Percentiles rank a stretch among this genome's conserved stretches.
These are phyloP conservation scores for Pachyrhizus erosus DNA, from an alignment of 306 rosid species.

Conservation along the genomic window DNA sequence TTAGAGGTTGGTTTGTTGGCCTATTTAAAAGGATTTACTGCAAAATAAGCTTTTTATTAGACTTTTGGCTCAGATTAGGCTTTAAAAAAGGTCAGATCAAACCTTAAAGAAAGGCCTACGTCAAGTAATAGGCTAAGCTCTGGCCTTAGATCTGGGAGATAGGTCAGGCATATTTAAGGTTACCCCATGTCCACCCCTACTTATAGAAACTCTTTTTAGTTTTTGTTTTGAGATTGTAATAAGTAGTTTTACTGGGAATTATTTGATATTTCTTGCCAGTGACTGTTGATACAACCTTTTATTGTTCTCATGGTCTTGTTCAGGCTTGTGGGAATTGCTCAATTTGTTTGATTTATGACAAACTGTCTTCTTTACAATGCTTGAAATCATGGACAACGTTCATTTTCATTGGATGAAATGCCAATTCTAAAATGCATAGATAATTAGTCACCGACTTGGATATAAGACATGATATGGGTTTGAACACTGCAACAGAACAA, in stretches of 20 bases:
- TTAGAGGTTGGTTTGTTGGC: neutral
- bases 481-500: neutral
- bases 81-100: neutral
- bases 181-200: neutral
- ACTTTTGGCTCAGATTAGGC: neutral
- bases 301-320: neutral
- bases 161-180: neutral
- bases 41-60: neutral
- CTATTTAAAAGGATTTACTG: neutral
- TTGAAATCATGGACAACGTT: neutral
- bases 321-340: too few relatives aligned
- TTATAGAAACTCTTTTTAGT: neutral
- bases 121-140: neutral
- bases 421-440: neutral
- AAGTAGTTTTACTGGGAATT: neutral
- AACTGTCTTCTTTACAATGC: conserved; percentile 4
- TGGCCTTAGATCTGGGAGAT: neutral
- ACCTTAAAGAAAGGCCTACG: neutral
- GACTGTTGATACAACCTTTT: neutral
- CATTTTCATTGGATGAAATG: neutral
- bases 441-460: neutral
- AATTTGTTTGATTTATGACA: too few relatives aligned
- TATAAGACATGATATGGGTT: neutral
- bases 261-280: conserved; percentile 23
- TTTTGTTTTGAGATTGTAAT: neutral